Evolutionary conservation across 257 asterid genomes (phyloP), one percentile per base, ranked within the genome.

Genomic region (Nemophila menziesii): DNA sequence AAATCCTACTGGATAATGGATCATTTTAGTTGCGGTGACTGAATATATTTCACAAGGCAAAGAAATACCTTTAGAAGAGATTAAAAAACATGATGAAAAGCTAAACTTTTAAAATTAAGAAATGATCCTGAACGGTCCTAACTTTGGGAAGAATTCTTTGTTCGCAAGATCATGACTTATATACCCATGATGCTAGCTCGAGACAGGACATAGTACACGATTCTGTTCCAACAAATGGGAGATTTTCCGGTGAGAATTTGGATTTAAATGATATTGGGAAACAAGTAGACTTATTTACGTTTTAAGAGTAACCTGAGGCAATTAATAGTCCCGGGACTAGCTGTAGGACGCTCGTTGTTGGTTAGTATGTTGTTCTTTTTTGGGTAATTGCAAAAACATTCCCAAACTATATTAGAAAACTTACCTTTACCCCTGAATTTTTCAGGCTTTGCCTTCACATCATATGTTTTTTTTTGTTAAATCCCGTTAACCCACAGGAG

Each of bases 11-110:
- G n/a, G n/a, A n/a, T n/a, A n/a, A n/a, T n/a, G n/a, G n/a, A n/a
- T n/a, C n/a, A n/a, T n/a, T n/a, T n/a, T n/a, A n/a, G n/a, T n/a
- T n/a, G n/a, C n/a, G n/a, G n/a, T n/a, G n/a, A n/a, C n/a, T n/a
- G n/a, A n/a, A n/a, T n/a, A n/a, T n/a, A n/a, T n/a, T n/a, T n/a
- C n/a, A n/a, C n/a, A n/a, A 83, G 77, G 97, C 95, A 10, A 83
- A 75, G 70, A 73, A 57, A 49, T 93, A 75, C 49, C 92, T 87
- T 52, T 87, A 80, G 4, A 70, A 50, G 33, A 71, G 95, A 58
- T 55, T 67, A 42, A 70, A 37, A 33, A 48, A 44, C 51, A 37
- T 57, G 24, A 72, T 29, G 11, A 51, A 46, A 11, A 33, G 23
- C 12, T 76, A 55, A 46, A 55, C 16, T 2, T 20, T 36, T 16